Evolutionary conservation across 129 eudicot species (phyloP).

Genomic region (Saussurea involucrata): DNA sequence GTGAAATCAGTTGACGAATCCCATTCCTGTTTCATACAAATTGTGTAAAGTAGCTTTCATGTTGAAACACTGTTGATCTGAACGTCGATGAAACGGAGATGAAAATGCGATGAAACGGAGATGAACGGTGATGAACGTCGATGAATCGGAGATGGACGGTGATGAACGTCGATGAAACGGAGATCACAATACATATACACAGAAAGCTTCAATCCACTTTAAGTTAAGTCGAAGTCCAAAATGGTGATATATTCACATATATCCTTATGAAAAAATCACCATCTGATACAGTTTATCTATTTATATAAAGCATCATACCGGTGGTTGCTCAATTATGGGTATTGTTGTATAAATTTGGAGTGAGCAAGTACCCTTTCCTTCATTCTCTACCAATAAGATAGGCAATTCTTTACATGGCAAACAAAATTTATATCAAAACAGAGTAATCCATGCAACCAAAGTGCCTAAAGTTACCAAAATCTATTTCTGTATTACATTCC

Average conservation of each 20-base stretch:
- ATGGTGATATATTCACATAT: not conserved
- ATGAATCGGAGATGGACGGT: too few relatives aligned
- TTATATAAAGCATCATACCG: not conserved
- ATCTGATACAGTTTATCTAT: not conserved
- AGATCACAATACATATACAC: not conserved
- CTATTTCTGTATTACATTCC: slow-evolving; percentile 3
- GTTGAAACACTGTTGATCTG: too few relatives aligned
- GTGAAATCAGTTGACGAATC: too few relatives aligned
- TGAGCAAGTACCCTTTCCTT: not conserved
- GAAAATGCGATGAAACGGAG: too few relatives aligned
- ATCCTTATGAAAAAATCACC: not conserved
- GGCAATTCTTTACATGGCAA: not conserved
- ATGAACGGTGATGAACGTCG: too few relatives aligned
- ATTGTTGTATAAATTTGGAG: not conserved
- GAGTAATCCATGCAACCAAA: not conserved
- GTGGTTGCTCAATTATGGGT: not conserved
- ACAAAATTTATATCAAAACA: not conserved
- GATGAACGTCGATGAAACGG: too few relatives aligned
- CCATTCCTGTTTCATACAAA: too few relatives aligned
- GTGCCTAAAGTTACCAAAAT: not conserved
- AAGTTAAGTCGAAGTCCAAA: not conserved
- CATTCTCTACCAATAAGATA: not conserved
- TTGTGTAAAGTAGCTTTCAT: too few relatives aligned
- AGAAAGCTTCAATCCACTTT: not conserved
- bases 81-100: too few relatives aligned